Evolutionary conservation across 176 grass and related monocot species (phyloP).

Genomic region (Lolium multiflorum): DNA sequence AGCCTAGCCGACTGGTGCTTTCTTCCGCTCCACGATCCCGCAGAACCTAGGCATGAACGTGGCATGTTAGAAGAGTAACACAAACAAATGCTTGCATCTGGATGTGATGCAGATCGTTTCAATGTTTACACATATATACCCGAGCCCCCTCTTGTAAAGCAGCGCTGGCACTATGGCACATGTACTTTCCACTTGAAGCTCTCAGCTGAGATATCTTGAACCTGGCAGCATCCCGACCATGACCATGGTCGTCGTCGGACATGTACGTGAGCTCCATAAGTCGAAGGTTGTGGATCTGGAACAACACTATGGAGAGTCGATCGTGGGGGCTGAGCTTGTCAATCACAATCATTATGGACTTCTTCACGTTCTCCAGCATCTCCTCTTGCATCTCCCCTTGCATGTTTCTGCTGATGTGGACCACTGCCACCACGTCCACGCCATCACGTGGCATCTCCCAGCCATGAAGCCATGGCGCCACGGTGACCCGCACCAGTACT

Average conservation of each 20-base stretch:
- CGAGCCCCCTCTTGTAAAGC: background rate
- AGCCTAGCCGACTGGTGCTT: background rate
- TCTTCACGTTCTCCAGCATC: background rate
- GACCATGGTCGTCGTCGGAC: background rate
- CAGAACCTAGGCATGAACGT: background rate
- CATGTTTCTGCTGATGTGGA: background rate
- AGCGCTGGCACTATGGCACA: background rate
- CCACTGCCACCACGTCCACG: rapidly evolving
- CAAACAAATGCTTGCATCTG: background rate
- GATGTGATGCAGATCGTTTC: background rate
- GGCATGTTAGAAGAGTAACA: background rate
- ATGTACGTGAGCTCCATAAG: background rate
- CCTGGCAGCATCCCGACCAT: background rate
- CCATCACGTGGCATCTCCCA: background rate
- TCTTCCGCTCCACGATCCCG: background rate
- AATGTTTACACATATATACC: background rate
- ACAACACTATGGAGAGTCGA: background rate
- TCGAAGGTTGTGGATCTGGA: background rate
- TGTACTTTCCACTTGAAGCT: background rate
- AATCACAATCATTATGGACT: background rate
- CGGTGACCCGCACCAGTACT: background rate
- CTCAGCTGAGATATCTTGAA: background rate
- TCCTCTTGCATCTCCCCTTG: rapidly evolving
- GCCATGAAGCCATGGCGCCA: background rate
- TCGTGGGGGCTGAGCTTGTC: background rate